These are phyloP conservation scores for Rhododendron griersonianum DNA, from an alignment of 148 eudicot species.

Conservation along the genomic window DNA sequence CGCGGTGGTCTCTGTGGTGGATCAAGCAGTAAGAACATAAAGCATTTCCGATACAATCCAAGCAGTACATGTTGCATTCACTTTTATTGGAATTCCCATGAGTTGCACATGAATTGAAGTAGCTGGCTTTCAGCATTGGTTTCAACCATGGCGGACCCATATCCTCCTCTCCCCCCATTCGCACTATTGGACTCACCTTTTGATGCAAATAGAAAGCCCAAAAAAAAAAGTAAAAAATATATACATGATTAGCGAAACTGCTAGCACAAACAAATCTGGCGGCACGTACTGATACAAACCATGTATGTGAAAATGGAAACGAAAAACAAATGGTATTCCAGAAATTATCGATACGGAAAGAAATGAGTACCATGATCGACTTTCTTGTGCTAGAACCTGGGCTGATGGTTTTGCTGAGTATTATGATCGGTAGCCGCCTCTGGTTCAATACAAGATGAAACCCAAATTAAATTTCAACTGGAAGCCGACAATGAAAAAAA, in stretches of 20 bases:
- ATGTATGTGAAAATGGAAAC: neutral
- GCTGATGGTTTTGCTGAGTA: neutral
- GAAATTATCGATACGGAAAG: neutral
- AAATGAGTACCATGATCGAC: slow-evolving; percentile 4
- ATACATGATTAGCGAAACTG: neutral
- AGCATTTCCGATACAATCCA: slow-evolving; percentile 47
- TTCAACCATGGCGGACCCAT: slow-evolving; percentile 43
- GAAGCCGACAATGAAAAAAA: neutral
- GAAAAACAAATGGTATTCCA: neutral
- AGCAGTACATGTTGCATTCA: slow-evolving; percentile 51
- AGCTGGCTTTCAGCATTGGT: slow-evolving; percentile 35
- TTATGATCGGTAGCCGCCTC: neutral
- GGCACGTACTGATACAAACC: neutral
- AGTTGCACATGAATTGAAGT: slow-evolving; percentile 31
- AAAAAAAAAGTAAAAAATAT: neutral
- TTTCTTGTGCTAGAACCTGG: neutral
- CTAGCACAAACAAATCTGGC: neutral
- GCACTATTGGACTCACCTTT: slow-evolving; percentile 30
- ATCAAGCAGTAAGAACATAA: slow-evolving; percentile 43
- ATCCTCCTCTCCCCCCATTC: slow-evolving; percentile 11
- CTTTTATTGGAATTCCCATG: slow-evolving; percentile 35
- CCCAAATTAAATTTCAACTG: neutral
- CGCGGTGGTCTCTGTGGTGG: slow-evolving; percentile 39
- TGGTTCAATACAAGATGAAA: neutral
- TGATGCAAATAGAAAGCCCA: neutral